These are phyloP conservation scores for Cyberlindnera mycetangii DNA, from an alignment of 805 yeast species.

Conservation along the genomic window DNA sequence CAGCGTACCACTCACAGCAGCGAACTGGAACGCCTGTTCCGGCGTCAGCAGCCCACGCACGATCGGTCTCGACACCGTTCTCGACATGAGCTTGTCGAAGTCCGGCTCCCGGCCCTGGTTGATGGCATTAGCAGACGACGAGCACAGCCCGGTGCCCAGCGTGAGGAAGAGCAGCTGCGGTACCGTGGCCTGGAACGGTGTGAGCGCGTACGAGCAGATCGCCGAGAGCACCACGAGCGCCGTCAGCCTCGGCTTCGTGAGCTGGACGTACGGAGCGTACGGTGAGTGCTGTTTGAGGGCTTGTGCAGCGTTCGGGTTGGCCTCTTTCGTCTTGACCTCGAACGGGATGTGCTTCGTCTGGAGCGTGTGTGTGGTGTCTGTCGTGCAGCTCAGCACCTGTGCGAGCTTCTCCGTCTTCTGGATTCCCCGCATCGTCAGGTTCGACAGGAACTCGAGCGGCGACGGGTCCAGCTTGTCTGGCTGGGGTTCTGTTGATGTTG, in stretches of 20 bases:
- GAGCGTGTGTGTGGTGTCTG: constrained; percentile 12
- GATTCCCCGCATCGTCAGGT: constrained; percentile 21
- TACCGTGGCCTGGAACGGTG: constrained; percentile 78
- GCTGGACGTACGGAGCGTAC: constrained; percentile 63
- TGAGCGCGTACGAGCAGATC: constrained; percentile 89
- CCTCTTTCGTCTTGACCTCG: constrained; percentile 43
- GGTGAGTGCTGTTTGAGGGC: constrained; percentile 23
- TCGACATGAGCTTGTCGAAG: constrained; percentile 80
- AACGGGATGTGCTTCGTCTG: constrained; percentile 47
- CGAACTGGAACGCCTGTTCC: constrained; percentile 75
- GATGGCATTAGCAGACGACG: constrained; percentile 94
- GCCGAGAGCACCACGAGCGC: constrained; percentile 86
- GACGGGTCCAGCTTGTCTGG: constrained; percentile 29
- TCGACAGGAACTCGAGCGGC: constrained; percentile 38
- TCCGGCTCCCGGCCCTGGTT: constrained; percentile 96
- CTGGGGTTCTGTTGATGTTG: constrained; percentile 5
- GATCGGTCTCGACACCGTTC: constrained; percentile 88
- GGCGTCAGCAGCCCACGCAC: constrained; percentile 80
- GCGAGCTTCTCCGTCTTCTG: constrained; percentile 12
- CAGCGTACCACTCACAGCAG: constrained; percentile 63
- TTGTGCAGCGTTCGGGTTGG: constrained; percentile 8
- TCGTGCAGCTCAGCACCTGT: constrained; percentile 27
- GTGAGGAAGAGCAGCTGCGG: constrained; percentile 70
- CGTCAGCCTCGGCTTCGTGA: constrained; percentile 89
- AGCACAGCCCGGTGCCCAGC: constrained; percentile 79